Percentiles rank a stretch among this genome's conserved stretches.
phyloP scores from a whole-genome alignment of 2,329 filamentous ascomycete genomes.

The Aspergillus luchuensis region DNA sequence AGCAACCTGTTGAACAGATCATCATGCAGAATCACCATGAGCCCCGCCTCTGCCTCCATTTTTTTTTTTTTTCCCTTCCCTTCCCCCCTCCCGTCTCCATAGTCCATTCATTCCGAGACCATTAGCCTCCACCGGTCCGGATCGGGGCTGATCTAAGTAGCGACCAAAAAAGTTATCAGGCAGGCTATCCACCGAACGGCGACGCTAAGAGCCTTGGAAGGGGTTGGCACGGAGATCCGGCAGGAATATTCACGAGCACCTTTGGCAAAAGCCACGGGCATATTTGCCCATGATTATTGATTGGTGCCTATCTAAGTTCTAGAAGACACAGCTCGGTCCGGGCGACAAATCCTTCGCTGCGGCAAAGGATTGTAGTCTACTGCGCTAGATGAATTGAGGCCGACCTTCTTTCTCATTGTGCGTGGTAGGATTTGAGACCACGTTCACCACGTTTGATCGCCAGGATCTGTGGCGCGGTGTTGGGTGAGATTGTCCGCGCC shows the following conservation, averaged over 20 bases:
- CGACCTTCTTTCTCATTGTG: too few species aligned
- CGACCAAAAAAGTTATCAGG: neutral
- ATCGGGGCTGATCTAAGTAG: neutral
- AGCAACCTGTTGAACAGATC: conserved; percentile 12
- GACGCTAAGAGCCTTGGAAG: neutral
- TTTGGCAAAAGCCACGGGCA: neutral
- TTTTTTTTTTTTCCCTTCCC: too few species aligned
- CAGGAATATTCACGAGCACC: neutral
- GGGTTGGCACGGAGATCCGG: neutral
- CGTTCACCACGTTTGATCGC: conserved; percentile 12
- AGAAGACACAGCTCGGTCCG: neutral
- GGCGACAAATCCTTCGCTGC: neutral
- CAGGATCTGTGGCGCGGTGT: conserved; percentile 6
- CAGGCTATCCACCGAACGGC: neutral
- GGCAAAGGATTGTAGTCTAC: neutral
- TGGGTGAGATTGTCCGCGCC: conserved; percentile 4
- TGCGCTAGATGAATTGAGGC: neutral
- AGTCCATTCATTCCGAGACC: neutral
- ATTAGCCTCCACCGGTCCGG: neutral
- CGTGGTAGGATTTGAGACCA: neutral
- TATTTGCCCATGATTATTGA: too few species aligned
- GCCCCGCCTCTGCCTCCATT: neutral
- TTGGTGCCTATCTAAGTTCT: neutral
- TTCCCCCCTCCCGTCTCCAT: too few species aligned
- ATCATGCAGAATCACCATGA: conserved; percentile 20